phyloP scores from a whole-genome alignment of 148 eudicot species.

The Diospyros lotus region DNA sequence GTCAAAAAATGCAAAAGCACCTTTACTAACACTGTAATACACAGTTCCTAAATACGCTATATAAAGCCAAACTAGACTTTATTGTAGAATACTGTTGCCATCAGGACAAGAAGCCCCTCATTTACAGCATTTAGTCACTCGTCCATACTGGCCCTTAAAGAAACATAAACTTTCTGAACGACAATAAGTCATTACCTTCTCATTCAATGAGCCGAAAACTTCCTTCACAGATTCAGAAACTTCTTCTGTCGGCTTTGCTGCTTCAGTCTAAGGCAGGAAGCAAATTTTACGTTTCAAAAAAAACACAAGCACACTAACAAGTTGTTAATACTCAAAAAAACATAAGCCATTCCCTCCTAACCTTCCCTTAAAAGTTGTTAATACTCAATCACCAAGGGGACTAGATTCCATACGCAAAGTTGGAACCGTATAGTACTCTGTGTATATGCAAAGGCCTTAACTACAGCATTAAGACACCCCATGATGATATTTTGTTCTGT shows the following conservation, averaged over 20 bases:
- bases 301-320: not conserved
- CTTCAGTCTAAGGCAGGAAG: constrained; percentile 52
- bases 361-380: too few relatives aligned
- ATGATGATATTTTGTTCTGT: too few relatives aligned
- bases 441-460: too few relatives aligned
- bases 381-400: not conserved
- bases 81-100: not conserved
- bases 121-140: not conserved
- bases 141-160: constrained; percentile 4
- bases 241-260: constrained; percentile 56
- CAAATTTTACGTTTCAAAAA: constrained; percentile 1
- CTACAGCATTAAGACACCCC: too few relatives aligned
- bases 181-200: constrained; percentile 39
- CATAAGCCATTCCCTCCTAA: too few relatives aligned
- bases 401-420: not conserved
- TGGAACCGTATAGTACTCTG: too few relatives aligned
- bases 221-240: constrained; percentile 71
- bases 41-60: not conserved
- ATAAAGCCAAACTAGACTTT: not conserved
- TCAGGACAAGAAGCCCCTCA: not conserved
- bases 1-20: not conserved
- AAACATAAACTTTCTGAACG: constrained; percentile 1
- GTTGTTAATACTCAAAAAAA: too few relatives aligned
- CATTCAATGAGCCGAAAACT: constrained; percentile 33
- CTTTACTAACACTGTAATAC: not conserved